Evolutionary conservation across 2,329 filamentous ascomycete species (phyloP), one percentile per base, ranked within the genome.

Genomic region (Colletotrichum sp.): DNA sequence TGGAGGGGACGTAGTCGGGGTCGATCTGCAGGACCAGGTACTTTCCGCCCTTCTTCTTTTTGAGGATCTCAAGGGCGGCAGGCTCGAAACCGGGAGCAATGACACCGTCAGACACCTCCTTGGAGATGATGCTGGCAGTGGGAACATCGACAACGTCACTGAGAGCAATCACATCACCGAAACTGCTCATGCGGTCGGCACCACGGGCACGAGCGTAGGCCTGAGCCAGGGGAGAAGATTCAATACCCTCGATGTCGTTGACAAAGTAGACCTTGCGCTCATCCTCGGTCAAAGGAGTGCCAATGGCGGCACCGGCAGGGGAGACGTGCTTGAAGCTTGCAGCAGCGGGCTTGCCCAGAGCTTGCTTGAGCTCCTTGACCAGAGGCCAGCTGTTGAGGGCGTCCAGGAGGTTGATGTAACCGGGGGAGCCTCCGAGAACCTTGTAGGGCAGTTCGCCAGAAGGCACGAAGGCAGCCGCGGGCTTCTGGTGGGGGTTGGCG

Each of bases 301-400:
- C 97, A 82, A 99, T 97, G 79, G 97, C 96, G 75, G 96, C 97
- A 82, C 97, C 97, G 59, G 97, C 97, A 24, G 97, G 97, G 12
- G 97, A 99, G 78, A 99, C 97, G 85, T 99, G 97, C 92, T 98
- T 99, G 93, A 99, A 99, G 85, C 95, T 98, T 78, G 97, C 96
- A 34, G 97, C 97, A 70, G 97, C 97, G 39, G 97, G 95, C 85
- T 94, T 93, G 80, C 94, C 93, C 26, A 99, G 92, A 26, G 96
- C 95, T 80, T 94, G 89, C 89, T 96, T 98, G 81, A 99, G 92
- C 88, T 99, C 97, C 90, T 98, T 98, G 74, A 99, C 97, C 77
- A 99, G 89, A 8, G 95, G 95, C 97, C 97, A 99, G 80, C 96
- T 95, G 86, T 99, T 99, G 80, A 99, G 91, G 67, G 95, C 95